These are phyloP conservation scores for Arthrobotrys sphaeroides DNA, from an alignment of 2,329 filamentous ascomycete genomes.

Conservation along the genomic window DNA sequence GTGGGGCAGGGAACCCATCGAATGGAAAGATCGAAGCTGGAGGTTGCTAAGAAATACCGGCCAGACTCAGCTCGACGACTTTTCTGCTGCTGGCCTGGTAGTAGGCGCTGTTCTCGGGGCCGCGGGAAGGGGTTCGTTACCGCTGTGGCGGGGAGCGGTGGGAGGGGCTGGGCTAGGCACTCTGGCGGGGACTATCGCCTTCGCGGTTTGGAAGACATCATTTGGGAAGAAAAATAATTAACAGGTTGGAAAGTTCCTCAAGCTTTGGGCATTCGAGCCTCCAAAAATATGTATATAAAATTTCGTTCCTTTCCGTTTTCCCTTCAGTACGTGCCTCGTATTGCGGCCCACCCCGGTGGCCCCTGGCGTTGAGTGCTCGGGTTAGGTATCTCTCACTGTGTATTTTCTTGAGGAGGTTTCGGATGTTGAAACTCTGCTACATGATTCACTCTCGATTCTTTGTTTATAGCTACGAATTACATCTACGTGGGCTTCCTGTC, in stretches of 20 bases:
- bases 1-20: conserved; percentile 68
- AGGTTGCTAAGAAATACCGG: conserved; percentile 69
- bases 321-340: neutral
- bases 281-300: neutral
- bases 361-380: neutral
- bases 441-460: conserved; percentile 16
- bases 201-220: conserved; percentile 23
- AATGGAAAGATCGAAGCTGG: conserved; percentile 74
- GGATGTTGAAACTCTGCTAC: neutral
- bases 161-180: conserved; percentile 60
- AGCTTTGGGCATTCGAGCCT: too few species aligned
- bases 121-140: conserved; percentile 58
- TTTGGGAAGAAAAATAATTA: conserved; percentile 8
- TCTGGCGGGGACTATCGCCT: conserved; percentile 12
- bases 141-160: conserved; percentile 61
- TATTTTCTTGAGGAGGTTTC: neutral
- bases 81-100: conserved; percentile 64
- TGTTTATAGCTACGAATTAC: neutral
- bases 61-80: conserved; percentile 69
- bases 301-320: neutral
- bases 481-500: neutral
- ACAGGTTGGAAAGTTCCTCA: neutral
- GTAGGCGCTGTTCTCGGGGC: conserved; percentile 60
- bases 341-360: neutral
- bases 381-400: neutral